Percentiles rank a stretch among this genome's conserved stretches.
These are phyloP conservation scores for Rachicladosporium sp. DNA, from an alignment of 2,329 filamentous ascomycete genomes.

Conservation along the genomic window DNA sequence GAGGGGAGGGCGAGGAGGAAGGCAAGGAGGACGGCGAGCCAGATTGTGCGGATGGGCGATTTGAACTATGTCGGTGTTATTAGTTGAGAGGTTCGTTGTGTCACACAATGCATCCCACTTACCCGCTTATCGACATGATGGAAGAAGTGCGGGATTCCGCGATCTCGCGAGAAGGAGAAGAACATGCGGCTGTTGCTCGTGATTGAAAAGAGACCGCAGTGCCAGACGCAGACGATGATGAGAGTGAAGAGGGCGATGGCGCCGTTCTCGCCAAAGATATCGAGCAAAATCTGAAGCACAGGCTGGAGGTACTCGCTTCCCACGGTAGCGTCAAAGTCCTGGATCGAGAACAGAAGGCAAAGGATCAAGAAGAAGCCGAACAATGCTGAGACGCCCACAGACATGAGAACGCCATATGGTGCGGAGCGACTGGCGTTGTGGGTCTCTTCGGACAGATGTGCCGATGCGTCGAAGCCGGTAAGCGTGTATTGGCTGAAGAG, in stretches of 20 bases:
- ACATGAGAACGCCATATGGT: slow-evolving; percentile 46
- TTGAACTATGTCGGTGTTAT: no score
- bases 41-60: slow-evolving; percentile 41
- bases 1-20: slow-evolving; percentile 46
- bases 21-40: slow-evolving; percentile 41
- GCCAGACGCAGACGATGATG: slow-evolving; percentile 49
- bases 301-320: slow-evolving; percentile 37
- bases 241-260: slow-evolving; percentile 44
- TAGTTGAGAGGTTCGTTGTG: no score
- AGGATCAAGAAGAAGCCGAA: slow-evolving; percentile 51
- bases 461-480: slow-evolving; percentile 43
- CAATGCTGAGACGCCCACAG: slow-evolving; percentile 42
- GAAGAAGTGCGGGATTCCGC: slow-evolving; percentile 45
- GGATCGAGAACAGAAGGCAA: slow-evolving; percentile 46
- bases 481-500: slow-evolving; percentile 45
- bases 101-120: no score
- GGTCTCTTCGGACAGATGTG: slow-evolving; percentile 48
- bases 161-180: slow-evolving; percentile 44
- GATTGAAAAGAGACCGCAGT: slow-evolving; percentile 47
- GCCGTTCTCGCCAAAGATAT: slow-evolving; percentile 43
- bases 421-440: slow-evolving; percentile 44
- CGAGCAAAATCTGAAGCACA: slow-evolving; percentile 46
- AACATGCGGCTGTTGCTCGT: slow-evolving; percentile 48
- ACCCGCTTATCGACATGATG: slow-evolving; percentile 36
- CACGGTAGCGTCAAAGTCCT: slow-evolving; percentile 42